Evolutionary conservation across 139 green algal species (phyloP), one percentile per base, ranked within the genome.

Genomic region (Mesotaenium endlicherianum): DNA sequence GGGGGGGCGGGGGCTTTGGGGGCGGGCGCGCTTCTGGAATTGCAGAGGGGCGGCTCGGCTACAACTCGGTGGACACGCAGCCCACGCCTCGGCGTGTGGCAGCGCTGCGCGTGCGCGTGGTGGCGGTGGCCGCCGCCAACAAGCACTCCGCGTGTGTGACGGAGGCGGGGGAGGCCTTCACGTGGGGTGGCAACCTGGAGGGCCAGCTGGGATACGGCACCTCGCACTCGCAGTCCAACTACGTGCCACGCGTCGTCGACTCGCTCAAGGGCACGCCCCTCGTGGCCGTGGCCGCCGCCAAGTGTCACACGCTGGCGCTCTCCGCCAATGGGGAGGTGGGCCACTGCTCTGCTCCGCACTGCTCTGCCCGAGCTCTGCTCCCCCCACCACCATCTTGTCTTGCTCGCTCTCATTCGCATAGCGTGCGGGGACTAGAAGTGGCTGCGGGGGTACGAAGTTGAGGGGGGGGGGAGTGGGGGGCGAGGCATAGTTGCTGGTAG

Each of bases 221-320:
- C 3, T 53, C 3, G n/a, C 86, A 86, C 68, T 75, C 42, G 20
- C 17, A 17, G 17, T 71, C 77, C 40, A 86, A 44, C 50, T 82
- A 16, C 43, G 34, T 57, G 31, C 83, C 83, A 45, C 67, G 77
- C 4, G 11, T 71, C 44, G 83, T 88, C 55, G 83, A 88, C 30
- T 36, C 40, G 26, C 11, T 84, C 2, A 88, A 86, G 70, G 80
- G 76, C 64, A 58, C 68, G 41, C 49, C 59, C 31, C 88, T 95
- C 34, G 69, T 85, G 17, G 57, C 42, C 4, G 90, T 95, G 49
- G 91, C 94, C 5, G 92, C 92, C 0, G 93, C 84, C 71, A 97
- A 98, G 91, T 92, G 96, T 88, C 95, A 98, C 92, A 97, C 90
- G 41, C 83, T 97, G 44, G 91, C 90, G 2, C 86, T 93, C 70